Evolutionary conservation across 2,329 filamentous ascomycete genomes (phyloP).

Genomic region (Immersiporthe knoxdaviesiana): DNA sequence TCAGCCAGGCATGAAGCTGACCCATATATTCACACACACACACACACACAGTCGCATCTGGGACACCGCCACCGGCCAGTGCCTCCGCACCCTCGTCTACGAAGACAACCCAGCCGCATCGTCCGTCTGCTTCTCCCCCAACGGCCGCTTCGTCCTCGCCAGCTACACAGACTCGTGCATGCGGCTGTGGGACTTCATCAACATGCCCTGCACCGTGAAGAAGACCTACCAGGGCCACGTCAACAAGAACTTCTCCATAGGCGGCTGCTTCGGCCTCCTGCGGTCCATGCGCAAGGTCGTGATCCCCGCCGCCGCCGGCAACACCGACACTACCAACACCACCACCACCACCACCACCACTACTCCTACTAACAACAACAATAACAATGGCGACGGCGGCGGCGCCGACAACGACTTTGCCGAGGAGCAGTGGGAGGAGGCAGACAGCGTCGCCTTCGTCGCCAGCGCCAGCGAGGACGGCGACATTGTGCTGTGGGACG

Average conservation of each 20-base stretch:
- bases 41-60: constrained; percentile 78
- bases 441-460: constrained; percentile 59
- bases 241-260: constrained; percentile 84
- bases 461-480: constrained; percentile 89
- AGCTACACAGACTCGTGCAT: constrained; percentile 90
- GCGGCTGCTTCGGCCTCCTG: constrained; percentile 75
- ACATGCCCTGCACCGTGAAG: constrained; percentile 72
- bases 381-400: not conserved
- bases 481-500: constrained; percentile 85
- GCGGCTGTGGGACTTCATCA: constrained; percentile 92
- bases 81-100: constrained; percentile 90
- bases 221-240: constrained; percentile 96
- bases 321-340: no score
- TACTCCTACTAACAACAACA: not conserved
- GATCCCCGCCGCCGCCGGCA: constrained; percentile 8
- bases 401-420: constrained; percentile 19
- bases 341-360: no score
- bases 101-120: constrained; percentile 93
- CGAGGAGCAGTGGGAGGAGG: constrained; percentile 33
- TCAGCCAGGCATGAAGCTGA: constrained; percentile 12
- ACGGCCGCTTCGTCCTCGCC: constrained; percentile 89
- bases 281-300: constrained; percentile 30
- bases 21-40: no score
- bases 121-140: constrained; percentile 89
- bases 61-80: constrained; percentile 95